Base-by-base conservation (phyloP, 352 stramenopile species). In the Paralagenidium karlingii region DNA sequence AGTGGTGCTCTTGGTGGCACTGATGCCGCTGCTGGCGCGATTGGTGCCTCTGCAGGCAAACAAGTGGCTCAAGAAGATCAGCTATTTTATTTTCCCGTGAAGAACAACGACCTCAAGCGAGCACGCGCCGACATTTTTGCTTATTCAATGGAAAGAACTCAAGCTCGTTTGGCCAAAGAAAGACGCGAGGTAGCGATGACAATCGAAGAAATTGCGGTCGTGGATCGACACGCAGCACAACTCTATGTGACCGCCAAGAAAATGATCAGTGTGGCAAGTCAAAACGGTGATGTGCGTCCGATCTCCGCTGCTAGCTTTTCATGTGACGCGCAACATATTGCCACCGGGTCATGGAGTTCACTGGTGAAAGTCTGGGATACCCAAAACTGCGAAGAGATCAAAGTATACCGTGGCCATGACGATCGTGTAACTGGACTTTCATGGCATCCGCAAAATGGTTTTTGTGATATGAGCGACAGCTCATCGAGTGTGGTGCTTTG, bases 361-460 rank as follows among this genome's bases (percentile, higher is more conserved):
- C 66, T 82, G 5, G 90, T 97, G 10, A 96, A 97, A 56, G 60
- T 98, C 16, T 98, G 92, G 92, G 76, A 98, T 46, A 61, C 71
- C 15, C 61, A 55, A 3, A 77, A 51, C 27, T 79, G 69, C 25
- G 56, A 63, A 15, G 56, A 80, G 51, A 42, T 78, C 34, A 75
- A 85, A 39, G 64, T 85, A 6, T 88, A 94, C 29, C 68, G 73
- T 13, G 86, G 82, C 18, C 84, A 95, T 47, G 67, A 87, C 48
- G 81, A 91, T 30, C 82, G 86, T 28, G 61, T 96, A 27, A 91
- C 78, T 10, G 70, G 74, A n/a, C 46, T 93, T 20, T 70, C 74
- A n/a, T 93, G 77, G 78, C 73, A 91, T 54, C 80, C 80, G 9
- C 58, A 30, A 19, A 41, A 49, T 5, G 42, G 31, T 2, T 83